Percentiles rank a stretch among this genome's conserved stretches.
Conservation (phyloP, 1,284 basidiomycete genomes). For the Coniferiporia sulphurascens region DNA sequence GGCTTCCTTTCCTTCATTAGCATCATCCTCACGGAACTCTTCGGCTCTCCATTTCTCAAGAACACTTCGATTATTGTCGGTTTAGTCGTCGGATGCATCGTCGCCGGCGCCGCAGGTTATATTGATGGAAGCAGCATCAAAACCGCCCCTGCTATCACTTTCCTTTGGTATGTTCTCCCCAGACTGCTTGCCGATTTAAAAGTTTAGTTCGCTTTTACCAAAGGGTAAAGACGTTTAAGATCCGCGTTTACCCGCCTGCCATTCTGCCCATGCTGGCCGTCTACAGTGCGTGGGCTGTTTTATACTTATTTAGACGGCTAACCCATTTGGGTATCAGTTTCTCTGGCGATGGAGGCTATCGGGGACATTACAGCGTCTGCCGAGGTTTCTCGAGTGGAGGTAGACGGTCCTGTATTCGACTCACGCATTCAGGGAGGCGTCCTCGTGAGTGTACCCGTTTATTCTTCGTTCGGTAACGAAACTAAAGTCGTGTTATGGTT, state of each 20-base stretch:
- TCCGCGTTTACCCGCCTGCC: constrained; percentile 74
- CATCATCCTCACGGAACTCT: constrained; percentile 73
- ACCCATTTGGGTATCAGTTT: constrained; percentile 37
- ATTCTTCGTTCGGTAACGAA: not conserved
- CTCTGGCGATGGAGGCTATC: constrained; percentile 78
- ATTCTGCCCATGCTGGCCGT: constrained; percentile 82
- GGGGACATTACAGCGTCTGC: constrained; percentile 84
- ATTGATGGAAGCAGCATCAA: constrained; percentile 60
- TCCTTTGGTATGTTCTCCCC: constrained; percentile 52
- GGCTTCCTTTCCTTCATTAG: constrained; percentile 80
- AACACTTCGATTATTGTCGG: constrained; percentile 75
- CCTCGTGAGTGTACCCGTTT: constrained; percentile 46
- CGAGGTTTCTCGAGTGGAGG: constrained; percentile 70
- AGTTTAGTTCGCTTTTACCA: constrained; percentile 5
- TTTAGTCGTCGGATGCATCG: constrained; percentile 71
- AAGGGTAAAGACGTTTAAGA: constrained; percentile 77
- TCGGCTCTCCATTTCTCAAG: constrained; percentile 80
- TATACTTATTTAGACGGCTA: not conserved
- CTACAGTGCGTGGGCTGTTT: constrained; percentile 44
- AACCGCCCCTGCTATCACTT: constrained; percentile 70
- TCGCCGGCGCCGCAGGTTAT: constrained; percentile 71
- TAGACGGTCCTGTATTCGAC: constrained; percentile 72
- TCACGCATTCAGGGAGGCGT: constrained; percentile 82
- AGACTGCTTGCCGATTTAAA: not conserved
- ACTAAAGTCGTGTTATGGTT: not conserved